Percentiles rank a stretch among this genome's conserved stretches.
These are phyloP conservation scores for Flaveria sonorensis DNA, from an alignment of 129 eudicot genomes.

Conservation along the genomic window DNA sequence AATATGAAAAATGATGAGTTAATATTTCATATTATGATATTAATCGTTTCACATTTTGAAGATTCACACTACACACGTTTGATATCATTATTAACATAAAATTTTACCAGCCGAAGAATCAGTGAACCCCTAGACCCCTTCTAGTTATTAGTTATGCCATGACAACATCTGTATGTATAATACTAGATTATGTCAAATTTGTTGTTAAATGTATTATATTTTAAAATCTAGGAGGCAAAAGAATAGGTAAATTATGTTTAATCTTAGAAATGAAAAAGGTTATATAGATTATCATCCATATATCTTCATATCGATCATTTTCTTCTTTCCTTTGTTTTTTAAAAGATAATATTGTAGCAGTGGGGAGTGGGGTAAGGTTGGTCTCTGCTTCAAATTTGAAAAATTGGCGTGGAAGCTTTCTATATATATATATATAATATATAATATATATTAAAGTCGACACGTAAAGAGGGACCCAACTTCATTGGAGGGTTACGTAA, in stretches of 20 bases:
- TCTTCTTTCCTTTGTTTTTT: not conserved
- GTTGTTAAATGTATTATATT: not conserved
- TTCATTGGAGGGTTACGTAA: conserved; percentile 30
- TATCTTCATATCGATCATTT: not conserved
- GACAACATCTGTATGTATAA: not conserved
- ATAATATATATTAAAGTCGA: not conserved
- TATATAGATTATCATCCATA: not conserved
- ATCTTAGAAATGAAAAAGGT: not conserved
- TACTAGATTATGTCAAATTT: no score
- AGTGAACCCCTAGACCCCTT: not conserved
- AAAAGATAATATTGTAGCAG: not conserved
- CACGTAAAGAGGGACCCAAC: conserved; percentile 25
- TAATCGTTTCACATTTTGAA: not conserved
- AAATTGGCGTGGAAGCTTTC: conserved; percentile 12
- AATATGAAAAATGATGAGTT: not conserved
- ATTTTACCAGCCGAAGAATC: not conserved
- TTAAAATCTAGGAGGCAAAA: not conserved
- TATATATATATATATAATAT: no score
- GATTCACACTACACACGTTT: not conserved
- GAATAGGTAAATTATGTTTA: not conserved
- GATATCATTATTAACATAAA: not conserved
- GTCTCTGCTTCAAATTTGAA: conserved; percentile 28
- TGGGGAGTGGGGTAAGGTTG: not conserved
- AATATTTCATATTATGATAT: not conserved
- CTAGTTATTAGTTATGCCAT: not conserved